Conservation (phyloP, 768 basidiomycete species). For the Boletus subparvulus region DNA sequence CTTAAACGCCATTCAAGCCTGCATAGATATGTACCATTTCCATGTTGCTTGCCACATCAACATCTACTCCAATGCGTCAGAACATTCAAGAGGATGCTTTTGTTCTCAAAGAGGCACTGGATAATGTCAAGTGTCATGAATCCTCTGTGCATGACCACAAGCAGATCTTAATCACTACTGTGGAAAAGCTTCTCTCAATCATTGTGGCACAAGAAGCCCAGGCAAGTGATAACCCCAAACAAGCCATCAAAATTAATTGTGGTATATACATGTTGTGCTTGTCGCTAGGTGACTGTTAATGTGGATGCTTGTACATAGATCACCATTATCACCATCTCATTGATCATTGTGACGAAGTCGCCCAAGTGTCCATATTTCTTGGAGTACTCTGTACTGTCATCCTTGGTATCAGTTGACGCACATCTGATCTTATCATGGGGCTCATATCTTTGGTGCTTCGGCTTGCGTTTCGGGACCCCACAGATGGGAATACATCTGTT, state of each 20-base stretch:
- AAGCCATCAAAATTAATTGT: background rate
- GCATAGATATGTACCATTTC: background rate
- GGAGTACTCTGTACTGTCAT: no score
- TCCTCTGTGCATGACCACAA: background rate
- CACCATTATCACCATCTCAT: conserved; percentile 12
- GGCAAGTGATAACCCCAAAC: background rate
- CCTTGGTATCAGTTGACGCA: no score
- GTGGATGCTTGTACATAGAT: background rate
- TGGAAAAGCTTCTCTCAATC: background rate
- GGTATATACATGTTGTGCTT: background rate
- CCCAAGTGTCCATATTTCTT: background rate
- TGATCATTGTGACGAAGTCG: background rate
- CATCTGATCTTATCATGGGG: no score
- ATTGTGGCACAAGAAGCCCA: background rate
- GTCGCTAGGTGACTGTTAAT: background rate
- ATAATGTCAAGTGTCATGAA: background rate
- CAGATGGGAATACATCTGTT: no score
- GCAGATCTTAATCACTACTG: background rate
- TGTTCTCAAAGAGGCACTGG: background rate
- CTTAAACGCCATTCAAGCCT: background rate
- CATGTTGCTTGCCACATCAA: background rate
- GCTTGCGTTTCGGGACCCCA: no score
- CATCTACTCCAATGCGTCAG: background rate
- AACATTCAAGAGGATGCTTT: background rate
- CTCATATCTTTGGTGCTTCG: no score